A percentile compares a stretch with the other conserved stretches of the same genome.
Conservation (phyloP, 768 basidiomycete species). For the Obba rivulosa region DNA sequence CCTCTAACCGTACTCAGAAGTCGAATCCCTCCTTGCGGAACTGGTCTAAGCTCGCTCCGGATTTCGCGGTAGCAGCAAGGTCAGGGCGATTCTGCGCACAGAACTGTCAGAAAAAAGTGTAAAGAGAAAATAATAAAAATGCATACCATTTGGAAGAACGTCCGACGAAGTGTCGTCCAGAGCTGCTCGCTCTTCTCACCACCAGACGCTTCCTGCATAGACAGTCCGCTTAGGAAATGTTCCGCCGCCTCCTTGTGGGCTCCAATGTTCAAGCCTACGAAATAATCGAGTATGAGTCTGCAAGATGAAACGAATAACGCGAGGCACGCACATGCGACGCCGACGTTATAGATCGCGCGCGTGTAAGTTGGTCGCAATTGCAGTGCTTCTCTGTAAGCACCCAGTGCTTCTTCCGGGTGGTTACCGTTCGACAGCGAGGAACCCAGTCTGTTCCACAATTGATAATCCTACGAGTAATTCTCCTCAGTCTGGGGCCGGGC, state of each 20-base stretch:
- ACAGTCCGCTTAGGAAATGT: constrained; percentile 84
- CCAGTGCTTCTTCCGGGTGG: constrained; percentile 89
- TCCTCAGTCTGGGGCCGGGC: no score
- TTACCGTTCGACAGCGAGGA: constrained; percentile 93
- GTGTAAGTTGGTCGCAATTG: constrained; percentile 92
- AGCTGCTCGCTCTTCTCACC: constrained; percentile 77
- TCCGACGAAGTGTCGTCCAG: constrained; percentile 85
- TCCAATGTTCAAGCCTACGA: constrained; percentile 89
- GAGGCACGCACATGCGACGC: constrained; percentile 83
- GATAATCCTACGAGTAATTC: constrained; percentile 63
- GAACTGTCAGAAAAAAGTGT: constrained; percentile 2
- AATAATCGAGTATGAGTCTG: background rate
- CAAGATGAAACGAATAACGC: background rate
- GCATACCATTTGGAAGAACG: constrained; percentile 76
- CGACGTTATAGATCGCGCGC: constrained; percentile 95
- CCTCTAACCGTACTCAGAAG: constrained; percentile 47
- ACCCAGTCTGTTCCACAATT: constrained; percentile 93
- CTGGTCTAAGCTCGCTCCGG: constrained; percentile 55
- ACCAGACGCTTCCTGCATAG: constrained; percentile 65
- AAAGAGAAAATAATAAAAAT: background rate
- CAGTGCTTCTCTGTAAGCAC: constrained; percentile 86
- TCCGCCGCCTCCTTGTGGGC: constrained; percentile 94
- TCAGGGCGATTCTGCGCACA: constrained; percentile 65
- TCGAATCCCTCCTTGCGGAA: constrained; percentile 89
- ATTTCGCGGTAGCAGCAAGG: constrained; percentile 70